These are phyloP conservation scores for Cryptococcus sp. DNA, from an alignment of 1,284 basidiomycete genomes.

Conservation along the genomic window DNA sequence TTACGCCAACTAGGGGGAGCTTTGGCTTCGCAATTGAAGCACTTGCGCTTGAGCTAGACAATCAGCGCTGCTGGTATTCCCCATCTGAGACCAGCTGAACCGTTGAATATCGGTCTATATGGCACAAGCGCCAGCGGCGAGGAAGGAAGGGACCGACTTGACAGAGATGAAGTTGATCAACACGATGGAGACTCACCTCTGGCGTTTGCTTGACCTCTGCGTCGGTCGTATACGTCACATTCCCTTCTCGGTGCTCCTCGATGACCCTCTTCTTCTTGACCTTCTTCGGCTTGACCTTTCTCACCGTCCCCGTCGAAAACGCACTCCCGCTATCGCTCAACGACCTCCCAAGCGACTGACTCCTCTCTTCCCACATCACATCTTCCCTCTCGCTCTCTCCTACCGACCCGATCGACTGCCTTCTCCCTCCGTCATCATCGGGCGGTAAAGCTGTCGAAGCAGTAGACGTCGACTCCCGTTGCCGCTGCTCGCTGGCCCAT, in stretches of 20 bases:
- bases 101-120: too few relatives aligned
- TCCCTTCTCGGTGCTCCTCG: not conserved
- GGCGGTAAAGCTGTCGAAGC: not conserved
- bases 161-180: too few relatives aligned
- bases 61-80: not conserved
- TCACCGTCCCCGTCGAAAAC: not conserved
- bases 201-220: conserved; percentile 16
- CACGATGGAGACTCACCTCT: conserved; percentile 14
- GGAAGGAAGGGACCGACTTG: too few relatives aligned
- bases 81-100: not conserved
- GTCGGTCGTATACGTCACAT: conserved; percentile 11
- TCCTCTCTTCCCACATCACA: not conserved
- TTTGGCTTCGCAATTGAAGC: conserved; percentile 12
- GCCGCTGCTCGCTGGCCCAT: not conserved
- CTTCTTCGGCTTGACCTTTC: not conserved
- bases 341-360: not conserved
- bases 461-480: not conserved
- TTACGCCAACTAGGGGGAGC: conserved; percentile 16
- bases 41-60: conserved; percentile 11
- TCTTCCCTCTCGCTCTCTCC: not conserved
- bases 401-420: not conserved
- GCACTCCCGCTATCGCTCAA: not conserved
- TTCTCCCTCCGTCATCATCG: too few relatives aligned
- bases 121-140: too few relatives aligned
- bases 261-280: not conserved